Evolutionary conservation across 495 filamentous ascomycete species (phyloP).

Genomic region (Tuber melanosporum): DNA sequence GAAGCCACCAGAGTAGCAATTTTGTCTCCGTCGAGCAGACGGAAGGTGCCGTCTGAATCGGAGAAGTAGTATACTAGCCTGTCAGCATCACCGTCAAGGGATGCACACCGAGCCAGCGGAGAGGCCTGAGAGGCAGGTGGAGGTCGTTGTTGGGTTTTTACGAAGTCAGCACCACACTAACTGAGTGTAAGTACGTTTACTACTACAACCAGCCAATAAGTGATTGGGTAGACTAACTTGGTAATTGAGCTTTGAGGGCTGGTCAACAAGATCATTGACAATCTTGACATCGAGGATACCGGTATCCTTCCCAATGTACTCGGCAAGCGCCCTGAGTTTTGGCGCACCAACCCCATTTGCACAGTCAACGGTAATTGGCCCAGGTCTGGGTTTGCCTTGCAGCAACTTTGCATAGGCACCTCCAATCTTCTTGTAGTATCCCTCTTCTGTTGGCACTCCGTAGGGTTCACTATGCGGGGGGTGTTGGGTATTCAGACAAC

Average conservation of each 20-base stretch:
- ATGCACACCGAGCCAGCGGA: constrained; percentile 74
- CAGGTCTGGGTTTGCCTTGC: constrained; percentile 60
- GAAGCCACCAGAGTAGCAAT: constrained; percentile 90
- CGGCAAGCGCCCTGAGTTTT: constrained; percentile 79
- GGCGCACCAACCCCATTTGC: constrained; percentile 95
- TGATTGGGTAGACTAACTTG: constrained; percentile 53
- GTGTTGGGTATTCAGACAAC: constrained; percentile 84
- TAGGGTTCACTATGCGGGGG: constrained; percentile 63
- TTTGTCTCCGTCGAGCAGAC: constrained; percentile 89
- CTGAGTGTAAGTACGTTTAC: constrained; percentile 19
- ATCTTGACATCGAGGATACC: constrained; percentile 68
- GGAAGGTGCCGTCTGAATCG: constrained; percentile 73
- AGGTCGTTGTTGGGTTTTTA: constrained; percentile 91
- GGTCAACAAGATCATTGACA: constrained; percentile 82
- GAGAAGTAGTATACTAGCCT: constrained; percentile 91
- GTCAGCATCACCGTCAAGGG: constrained; percentile 91
- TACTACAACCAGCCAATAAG: background rate
- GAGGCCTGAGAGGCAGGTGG: constrained; percentile 74
- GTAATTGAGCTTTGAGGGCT: constrained; percentile 78
- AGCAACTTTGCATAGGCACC: constrained; percentile 74
- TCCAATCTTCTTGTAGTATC: constrained; percentile 89
- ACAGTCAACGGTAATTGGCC: constrained; percentile 79
- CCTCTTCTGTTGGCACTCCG: constrained; percentile 77
- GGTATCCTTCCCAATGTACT: constrained; percentile 61
- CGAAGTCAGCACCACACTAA: constrained; percentile 91